Percentiles rank a stretch among this genome's conserved stretches.
phyloP scores from a whole-genome alignment of 495 filamentous ascomycete species.

The Penicillium silybi region DNA sequence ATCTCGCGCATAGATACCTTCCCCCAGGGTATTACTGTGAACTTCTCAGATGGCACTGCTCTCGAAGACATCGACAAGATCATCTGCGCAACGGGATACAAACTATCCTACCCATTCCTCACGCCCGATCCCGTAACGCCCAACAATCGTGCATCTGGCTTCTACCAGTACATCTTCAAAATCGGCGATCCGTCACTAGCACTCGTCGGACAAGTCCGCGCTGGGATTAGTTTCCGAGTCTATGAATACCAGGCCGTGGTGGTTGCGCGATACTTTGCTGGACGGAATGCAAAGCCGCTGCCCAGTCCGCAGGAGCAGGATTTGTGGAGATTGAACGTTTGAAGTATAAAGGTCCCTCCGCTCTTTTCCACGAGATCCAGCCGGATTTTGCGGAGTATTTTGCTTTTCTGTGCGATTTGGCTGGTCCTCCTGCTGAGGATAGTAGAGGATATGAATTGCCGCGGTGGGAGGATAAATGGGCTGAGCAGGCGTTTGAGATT shows the following conservation, averaged over 20 bases:
- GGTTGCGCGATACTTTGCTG: conserved; percentile 47
- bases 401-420: conserved; percentile 21
- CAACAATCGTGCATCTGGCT: conserved; percentile 22
- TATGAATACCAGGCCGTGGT: conserved; percentile 54
- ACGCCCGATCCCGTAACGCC: conserved; percentile 21
- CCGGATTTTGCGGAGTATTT: conserved; percentile 52
- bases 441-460: conserved; percentile 31
- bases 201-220: conserved; percentile 38
- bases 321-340: conserved; percentile 44
- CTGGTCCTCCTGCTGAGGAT: too few species aligned
- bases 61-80: conserved; percentile 44
- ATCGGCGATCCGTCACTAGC: conserved; percentile 28
- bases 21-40: not conserved
- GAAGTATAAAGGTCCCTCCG: conserved; percentile 35
- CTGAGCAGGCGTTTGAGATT: conserved; percentile 24
- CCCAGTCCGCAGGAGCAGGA: conserved; percentile 36
- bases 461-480: conserved; percentile 35
- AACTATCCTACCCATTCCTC: conserved; percentile 43
- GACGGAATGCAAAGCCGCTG: conserved; percentile 23
- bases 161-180: conserved; percentile 31
- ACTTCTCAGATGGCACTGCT: conserved; percentile 35
- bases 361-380: conserved; percentile 40
- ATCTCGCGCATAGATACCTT: conserved; percentile 11
- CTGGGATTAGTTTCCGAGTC: conserved; percentile 47
- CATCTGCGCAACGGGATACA: conserved; percentile 51